A percentile compares a stretch with the other conserved stretches of the same genome.
Conservation (phyloP, 1,284 basidiomycete genomes). For the Vanrija pseudolonga region DNA sequence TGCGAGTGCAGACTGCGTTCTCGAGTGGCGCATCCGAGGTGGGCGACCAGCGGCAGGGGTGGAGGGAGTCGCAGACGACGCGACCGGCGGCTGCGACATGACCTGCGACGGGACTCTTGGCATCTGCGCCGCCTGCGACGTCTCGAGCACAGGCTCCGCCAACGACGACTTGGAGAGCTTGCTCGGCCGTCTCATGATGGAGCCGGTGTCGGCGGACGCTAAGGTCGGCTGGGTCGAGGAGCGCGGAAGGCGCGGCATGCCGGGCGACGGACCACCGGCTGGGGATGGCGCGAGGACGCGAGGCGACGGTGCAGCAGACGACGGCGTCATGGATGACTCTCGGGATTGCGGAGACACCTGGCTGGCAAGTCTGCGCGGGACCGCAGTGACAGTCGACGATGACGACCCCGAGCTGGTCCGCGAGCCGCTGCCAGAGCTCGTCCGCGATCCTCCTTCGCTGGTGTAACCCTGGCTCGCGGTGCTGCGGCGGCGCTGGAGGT, state of each 20-base stretch:
- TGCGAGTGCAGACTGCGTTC: conserved; percentile 33
- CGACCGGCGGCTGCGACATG: conserved; percentile 2
- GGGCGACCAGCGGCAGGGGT: not conserved
- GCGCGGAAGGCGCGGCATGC: not conserved
- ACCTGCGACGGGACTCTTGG: no score
- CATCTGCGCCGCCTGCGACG: no score
- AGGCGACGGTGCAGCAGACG: not conserved
- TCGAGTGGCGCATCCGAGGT: conserved; percentile 30
- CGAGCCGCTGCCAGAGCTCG: not conserved
- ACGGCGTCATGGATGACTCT: not conserved
- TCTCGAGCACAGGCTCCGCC: conserved; percentile 10
- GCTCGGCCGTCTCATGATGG: conserved; percentile 15
- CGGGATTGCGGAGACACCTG: not conserved
- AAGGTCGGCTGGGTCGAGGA: not conserved
- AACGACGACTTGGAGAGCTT: conserved; percentile 16
- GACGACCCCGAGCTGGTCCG: conserved; percentile 3
- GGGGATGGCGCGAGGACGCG: no score
- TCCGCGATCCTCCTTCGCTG: not conserved
- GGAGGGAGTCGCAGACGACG: not conserved
- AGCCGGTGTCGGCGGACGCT: not conserved
- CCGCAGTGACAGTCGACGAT: not conserved
- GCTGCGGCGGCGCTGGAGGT: not conserved
- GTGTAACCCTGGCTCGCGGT: not conserved
- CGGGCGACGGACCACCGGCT: no score
- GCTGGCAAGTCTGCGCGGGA: not conserved